Evolutionary conservation across 108 stramenopile genomes (phyloP).

Genomic region (Craspedostauros australis): DNA sequence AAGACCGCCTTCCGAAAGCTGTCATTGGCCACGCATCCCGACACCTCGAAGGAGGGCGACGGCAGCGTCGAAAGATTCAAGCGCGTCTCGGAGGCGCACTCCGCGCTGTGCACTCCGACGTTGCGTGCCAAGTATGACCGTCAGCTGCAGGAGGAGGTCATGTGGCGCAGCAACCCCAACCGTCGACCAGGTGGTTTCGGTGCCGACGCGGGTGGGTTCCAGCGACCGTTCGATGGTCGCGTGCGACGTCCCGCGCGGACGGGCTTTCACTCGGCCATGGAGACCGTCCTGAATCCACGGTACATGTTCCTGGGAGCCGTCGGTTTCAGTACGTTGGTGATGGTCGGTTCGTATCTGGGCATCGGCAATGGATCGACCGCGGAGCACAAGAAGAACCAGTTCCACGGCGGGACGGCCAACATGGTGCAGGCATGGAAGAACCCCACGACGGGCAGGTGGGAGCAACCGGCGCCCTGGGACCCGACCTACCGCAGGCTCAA

Average conservation of each 20-base stretch:
- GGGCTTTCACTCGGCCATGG: conserved; percentile 24
- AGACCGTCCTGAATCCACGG: conserved; percentile 30
- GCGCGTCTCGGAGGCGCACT: conserved; percentile 64
- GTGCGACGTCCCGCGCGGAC: conserved; percentile 1
- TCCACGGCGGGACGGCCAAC: conserved; percentile 20
- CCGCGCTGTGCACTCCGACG: conserved; percentile 45
- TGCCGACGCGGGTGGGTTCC: not conserved
- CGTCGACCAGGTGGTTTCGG: conserved; percentile 10
- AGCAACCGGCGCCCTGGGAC: conserved; percentile 83
- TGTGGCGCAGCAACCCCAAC: conserved; percentile 6
- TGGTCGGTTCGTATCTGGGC: conserved; percentile 24
- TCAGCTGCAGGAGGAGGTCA: conserved; percentile 9
- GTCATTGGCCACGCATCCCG: conserved; percentile 90
- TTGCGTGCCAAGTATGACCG: conserved; percentile 59
- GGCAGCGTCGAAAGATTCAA: conserved; percentile 75
- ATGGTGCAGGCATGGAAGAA: conserved; percentile 84
- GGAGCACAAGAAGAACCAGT: conserved; percentile 16
- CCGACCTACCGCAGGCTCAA: conserved; percentile 49
- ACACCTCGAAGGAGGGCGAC: conserved; percentile 46
- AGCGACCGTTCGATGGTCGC: conserved; percentile 2
- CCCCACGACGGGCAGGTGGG: conserved; percentile 60
- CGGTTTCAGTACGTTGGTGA: conserved; percentile 16
- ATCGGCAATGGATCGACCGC: conserved; percentile 24
- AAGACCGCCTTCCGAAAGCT: conserved; percentile 89
- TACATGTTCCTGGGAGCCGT: conserved; percentile 20